Percentiles rank a stretch among this genome's conserved stretches.
Evolutionary conservation across 345 rosid genomes (phyloP).

Genomic region (Syzygium oleosum): DNA sequence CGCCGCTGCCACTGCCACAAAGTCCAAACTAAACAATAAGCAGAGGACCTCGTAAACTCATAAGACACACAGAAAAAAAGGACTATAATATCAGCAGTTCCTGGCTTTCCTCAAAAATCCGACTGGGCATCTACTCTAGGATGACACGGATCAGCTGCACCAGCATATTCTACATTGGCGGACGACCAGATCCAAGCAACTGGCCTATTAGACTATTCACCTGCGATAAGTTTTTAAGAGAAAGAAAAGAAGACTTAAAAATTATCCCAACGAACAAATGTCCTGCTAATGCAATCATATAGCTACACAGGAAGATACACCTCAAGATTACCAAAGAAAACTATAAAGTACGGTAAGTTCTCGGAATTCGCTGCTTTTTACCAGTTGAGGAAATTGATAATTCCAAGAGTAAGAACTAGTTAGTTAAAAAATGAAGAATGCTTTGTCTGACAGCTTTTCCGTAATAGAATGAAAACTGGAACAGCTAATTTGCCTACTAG

Average conservation of each 20-base stretch:
- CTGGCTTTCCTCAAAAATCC: background rate
- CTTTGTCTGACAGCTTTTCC: background rate
- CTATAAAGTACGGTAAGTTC: background rate
- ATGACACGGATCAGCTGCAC: background rate
- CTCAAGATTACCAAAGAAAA: background rate
- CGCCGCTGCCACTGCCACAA: background rate
- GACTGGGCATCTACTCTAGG: background rate
- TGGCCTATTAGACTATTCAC: constrained; percentile 82
- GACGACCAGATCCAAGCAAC: constrained; percentile 63
- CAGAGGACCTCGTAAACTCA: background rate
- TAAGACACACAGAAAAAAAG: background rate
- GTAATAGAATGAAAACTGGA: background rate
- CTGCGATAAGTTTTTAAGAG: constrained; percentile 21
- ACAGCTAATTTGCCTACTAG: background rate
- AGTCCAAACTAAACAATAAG: background rate
- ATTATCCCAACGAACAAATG: background rate
- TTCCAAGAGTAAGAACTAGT: background rate
- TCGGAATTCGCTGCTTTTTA: background rate
- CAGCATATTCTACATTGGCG: background rate
- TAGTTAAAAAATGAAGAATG: background rate
- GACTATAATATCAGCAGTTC: background rate
- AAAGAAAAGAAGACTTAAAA: background rate
- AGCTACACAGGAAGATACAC: background rate
- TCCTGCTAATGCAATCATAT: background rate
- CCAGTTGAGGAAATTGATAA: background rate